A percentile compares a stretch with the other conserved stretches of the same genome.
Evolutionary conservation across 2,329 filamentous ascomycete species (phyloP).

Genomic region (Colletotrichum horii): DNA sequence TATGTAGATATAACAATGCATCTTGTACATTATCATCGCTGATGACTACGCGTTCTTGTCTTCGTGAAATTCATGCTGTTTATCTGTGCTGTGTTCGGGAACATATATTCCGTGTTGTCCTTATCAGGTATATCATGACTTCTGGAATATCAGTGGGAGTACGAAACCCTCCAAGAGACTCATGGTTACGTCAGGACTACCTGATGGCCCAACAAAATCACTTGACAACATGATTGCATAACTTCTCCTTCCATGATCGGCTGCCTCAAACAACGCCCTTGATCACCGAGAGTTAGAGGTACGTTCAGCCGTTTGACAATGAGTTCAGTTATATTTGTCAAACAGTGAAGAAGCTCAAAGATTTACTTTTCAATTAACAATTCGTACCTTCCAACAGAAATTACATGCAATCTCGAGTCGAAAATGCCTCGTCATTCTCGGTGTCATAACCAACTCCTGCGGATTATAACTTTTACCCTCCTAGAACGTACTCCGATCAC

Average conservation of each 20-base stretch:
- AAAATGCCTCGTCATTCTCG: rapidly evolving
- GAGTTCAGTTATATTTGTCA: no score
- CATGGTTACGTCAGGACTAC: background rate
- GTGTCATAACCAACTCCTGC: background rate
- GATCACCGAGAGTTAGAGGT: background rate
- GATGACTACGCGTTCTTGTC: rapidly evolving
- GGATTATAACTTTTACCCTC: background rate
- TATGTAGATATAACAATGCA: background rate
- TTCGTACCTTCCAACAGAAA: background rate
- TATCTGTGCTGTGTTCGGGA: background rate
- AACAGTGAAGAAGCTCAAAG: rapidly evolving
- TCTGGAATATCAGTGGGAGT: no score
- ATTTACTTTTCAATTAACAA: no score
- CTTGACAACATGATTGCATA: no score
- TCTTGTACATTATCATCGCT: background rate
- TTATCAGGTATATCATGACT: no score
- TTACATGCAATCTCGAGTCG: background rate
- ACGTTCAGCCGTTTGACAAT: no score
- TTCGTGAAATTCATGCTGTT: rapidly evolving
- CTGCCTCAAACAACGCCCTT: background rate
- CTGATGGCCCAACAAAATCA: no score
- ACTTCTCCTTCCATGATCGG: background rate
- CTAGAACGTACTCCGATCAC: background rate
- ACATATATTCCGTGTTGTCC: no score
- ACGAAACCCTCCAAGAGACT: no score